Base-by-base conservation (phyloP, 495 filamentous ascomycete species). In the Aspergillus sparsus region DNA sequence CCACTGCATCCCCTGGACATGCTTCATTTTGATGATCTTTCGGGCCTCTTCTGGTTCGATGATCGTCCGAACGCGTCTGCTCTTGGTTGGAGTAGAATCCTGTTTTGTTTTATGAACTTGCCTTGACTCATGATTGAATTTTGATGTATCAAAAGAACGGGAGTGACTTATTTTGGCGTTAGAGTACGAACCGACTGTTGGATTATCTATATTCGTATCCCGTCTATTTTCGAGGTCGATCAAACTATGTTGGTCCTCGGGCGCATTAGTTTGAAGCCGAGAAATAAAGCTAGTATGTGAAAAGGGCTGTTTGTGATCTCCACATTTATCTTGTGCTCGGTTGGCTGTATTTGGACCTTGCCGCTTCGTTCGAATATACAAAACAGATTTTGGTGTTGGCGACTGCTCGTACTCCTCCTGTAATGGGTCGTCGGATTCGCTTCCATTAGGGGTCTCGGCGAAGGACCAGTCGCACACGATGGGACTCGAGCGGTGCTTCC, bases 381-480 rank as follows among this genome's bases (percentile, higher is more conserved):
- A 31, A 5, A 56, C 10, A 33, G 55, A 59, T 27, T 65, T 71
- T 15, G 70, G 65, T 6, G 70, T 70, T 12, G 73, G 73, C 3
- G 76, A 78, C 12, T 70, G 68, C 58, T 68, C 66, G 47, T 66
- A 63, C 11, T 68, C 57, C 42, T 78, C 76, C 61, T 79, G 77
- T 46, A 80, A 68, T 39, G 77, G 77, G 60, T 80, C 77, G 63
- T 80, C 77, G 47, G 77, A 80, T 60, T 80, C 77, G 54, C 70
- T 72, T 47, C 68, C 70, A 47, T 77, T 74, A 33, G 69, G 65
- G 7, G 66, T 62, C 34, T 69, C 58, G 41, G 76, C 72, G 61
- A 80, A 80, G 35, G 72, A 77, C 77, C 76, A 80, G 69, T 80
- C 76, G 51, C 62, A 69, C 35, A 66, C 64, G n/a, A 70, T 62